Conservation (phyloP, 805 yeast species). For the Teunomyces kruisii region DNA sequence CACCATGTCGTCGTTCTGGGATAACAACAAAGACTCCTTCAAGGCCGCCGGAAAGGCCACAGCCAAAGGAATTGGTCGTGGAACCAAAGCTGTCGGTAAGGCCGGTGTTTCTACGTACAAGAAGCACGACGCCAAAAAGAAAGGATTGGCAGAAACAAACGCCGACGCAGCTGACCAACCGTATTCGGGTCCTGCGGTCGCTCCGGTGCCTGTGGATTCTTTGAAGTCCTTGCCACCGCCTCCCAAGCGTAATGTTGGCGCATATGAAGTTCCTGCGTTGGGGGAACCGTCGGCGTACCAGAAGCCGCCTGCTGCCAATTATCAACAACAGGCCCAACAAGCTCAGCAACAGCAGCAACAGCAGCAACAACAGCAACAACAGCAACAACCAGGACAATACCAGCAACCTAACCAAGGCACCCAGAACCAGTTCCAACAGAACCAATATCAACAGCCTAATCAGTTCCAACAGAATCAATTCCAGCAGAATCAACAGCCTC, state of each 20-base stretch:
- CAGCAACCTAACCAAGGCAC: too few relatives aligned
- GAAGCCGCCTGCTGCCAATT: neutral
- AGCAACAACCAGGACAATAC: neutral
- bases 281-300: slow-evolving; percentile 13
- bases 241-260: slow-evolving; percentile 41
- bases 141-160: slow-evolving; percentile 13
- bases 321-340: neutral
- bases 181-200: slow-evolving; percentile 12
- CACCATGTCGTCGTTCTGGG: slow-evolving; percentile 41
- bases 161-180: neutral
- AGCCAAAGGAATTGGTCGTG: slow-evolving; percentile 51
- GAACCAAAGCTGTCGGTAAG: slow-evolving; percentile 47
- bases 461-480: slow-evolving; percentile 6
- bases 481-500: slow-evolving; percentile 17
- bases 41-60: slow-evolving; percentile 51
- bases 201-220: slow-evolving; percentile 18
- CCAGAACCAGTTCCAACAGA: slow-evolving; percentile 1
- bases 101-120: slow-evolving; percentile 55
- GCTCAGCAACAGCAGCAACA: neutral
- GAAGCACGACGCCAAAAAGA: slow-evolving; percentile 31
- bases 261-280: slow-evolving; percentile 20
- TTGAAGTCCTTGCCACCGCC: slow-evolving; percentile 43
- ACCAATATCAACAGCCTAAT: slow-evolving; percentile 5
- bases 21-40: slow-evolving; percentile 51
- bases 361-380: neutral